A percentile compares a stretch with the other conserved stretches of the same genome.
phyloP scores from a whole-genome alignment of 192 early-diverging fungal genomes.

The Mortierella antarctica region DNA sequence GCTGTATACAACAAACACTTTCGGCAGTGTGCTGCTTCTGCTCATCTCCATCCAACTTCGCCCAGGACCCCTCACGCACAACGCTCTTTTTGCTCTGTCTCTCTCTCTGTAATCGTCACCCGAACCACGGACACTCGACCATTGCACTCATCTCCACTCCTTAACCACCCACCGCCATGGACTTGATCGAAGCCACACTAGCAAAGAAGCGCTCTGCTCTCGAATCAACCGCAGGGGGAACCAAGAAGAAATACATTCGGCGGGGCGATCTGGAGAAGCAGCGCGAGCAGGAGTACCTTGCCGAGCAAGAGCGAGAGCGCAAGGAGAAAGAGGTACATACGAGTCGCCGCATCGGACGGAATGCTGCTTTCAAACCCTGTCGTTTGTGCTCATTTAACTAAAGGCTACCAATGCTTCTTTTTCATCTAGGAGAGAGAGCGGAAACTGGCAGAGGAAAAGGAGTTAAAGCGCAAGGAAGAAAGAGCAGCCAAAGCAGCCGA shows the following conservation, averaged over 20 bases:
- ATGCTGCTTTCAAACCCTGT: neutral
- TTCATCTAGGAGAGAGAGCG: constrained; percentile 12
- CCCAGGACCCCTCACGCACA: too few species aligned
- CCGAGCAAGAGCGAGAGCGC: constrained; percentile 62
- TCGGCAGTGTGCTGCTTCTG: too few species aligned
- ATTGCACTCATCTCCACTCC: too few species aligned
- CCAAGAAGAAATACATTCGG: constrained; percentile 84
- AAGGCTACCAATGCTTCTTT: neutral
- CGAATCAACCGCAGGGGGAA: constrained; percentile 34
- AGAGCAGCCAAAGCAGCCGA: constrained; percentile 2
- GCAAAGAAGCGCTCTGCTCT: constrained; percentile 79
- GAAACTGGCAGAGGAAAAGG: constrained; percentile 16
- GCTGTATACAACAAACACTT: too few species aligned
- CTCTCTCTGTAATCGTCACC: too few species aligned
- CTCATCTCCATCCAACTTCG: too few species aligned
- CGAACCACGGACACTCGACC: too few species aligned
- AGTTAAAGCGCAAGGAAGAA: constrained; percentile 19
- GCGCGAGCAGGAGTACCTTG: constrained; percentile 67
- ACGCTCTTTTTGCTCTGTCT: too few species aligned
- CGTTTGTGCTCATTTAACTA: neutral
- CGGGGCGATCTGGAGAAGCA: constrained; percentile 81
- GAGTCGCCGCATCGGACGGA: neutral
- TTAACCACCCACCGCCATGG: constrained; percentile 46
- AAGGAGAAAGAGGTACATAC: constrained; percentile 59
- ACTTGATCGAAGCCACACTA: constrained; percentile 76